These are phyloP conservation scores for Epichloe sibirici DNA, from an alignment of 2,329 filamentous ascomycete species.

Conservation along the genomic window DNA sequence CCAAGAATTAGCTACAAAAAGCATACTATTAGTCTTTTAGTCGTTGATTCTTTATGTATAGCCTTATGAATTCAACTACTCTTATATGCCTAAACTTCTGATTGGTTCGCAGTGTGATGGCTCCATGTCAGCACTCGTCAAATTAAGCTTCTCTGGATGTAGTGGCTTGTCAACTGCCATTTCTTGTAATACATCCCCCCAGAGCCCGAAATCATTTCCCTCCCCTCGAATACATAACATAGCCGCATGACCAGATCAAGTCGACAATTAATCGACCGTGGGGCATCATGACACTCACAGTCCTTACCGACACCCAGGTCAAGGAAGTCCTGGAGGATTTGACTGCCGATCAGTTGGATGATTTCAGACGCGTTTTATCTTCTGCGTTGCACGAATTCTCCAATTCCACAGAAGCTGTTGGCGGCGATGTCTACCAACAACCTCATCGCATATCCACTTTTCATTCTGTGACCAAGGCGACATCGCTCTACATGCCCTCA, in stretches of 20 bases:
- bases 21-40: no score
- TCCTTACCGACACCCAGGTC: conserved; percentile 47
- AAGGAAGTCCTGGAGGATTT: conserved; percentile 40
- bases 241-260: not conserved
- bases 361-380: conserved; percentile 36
- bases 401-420: conserved; percentile 34
- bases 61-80: no score
- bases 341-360: conserved; percentile 37
- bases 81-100: no score
- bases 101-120: no score
- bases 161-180: no score
- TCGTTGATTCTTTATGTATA: no score
- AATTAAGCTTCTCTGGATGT: no score
- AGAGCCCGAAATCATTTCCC: no score
- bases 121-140: no score
- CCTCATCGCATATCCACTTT: conserved; percentile 39
- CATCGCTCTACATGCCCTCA: conserved; percentile 65
- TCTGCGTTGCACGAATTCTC: conserved; percentile 50
- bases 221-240: not conserved
- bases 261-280: not conserved
- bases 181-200: no score
- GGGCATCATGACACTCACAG: conserved; percentile 40
- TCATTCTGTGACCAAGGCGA: conserved; percentile 36
- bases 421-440: conserved; percentile 38
- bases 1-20: no score